phyloP scores from a whole-genome alignment of 495 filamentous ascomycete genomes.

The Aspergillus funiculosus region DNA sequence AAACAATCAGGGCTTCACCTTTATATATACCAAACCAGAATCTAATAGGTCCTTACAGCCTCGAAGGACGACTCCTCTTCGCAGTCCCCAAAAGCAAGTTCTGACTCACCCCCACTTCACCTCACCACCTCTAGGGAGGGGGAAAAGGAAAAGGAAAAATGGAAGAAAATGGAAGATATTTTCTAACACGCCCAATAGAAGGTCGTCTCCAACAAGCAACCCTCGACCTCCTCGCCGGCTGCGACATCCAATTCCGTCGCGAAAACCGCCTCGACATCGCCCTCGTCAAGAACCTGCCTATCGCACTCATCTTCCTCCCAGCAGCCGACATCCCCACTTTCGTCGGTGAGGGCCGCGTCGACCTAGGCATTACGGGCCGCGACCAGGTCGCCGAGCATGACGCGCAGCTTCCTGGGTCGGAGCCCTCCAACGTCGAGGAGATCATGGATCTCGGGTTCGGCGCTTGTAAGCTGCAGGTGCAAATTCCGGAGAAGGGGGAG shows the following conservation, averaged over 20 bases:
- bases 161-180: slow-evolving; percentile 1
- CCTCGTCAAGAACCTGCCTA: slow-evolving; percentile 87
- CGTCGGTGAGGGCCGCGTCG: slow-evolving; percentile 88
- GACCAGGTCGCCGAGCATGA: slow-evolving; percentile 94
- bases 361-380: slow-evolving; percentile 87
- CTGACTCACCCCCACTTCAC: background rate
- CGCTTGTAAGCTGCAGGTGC: slow-evolving; percentile 85
- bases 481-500: slow-evolving; percentile 81
- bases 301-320: slow-evolving; percentile 95
- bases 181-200: slow-evolving; percentile 54
- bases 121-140: background rate
- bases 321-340: slow-evolving; percentile 96
- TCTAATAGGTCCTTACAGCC: slow-evolving; percentile 27
- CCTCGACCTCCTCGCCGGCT: slow-evolving; percentile 84
- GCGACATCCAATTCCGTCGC: slow-evolving; percentile 92
- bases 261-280: slow-evolving; percentile 94
- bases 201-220: slow-evolving; percentile 80
- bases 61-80: slow-evolving; percentile 90
- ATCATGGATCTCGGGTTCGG: slow-evolving; percentile 89
- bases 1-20: background rate
- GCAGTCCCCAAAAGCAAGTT: slow-evolving; percentile 92
- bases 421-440: slow-evolving; percentile 67
- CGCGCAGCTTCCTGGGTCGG: slow-evolving; percentile 49
- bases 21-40: background rate
- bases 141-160: slow-evolving; percentile 3